Conservation (phyloP, 2,329 filamentous ascomycete species). For the Phyllachora maydis region DNA sequence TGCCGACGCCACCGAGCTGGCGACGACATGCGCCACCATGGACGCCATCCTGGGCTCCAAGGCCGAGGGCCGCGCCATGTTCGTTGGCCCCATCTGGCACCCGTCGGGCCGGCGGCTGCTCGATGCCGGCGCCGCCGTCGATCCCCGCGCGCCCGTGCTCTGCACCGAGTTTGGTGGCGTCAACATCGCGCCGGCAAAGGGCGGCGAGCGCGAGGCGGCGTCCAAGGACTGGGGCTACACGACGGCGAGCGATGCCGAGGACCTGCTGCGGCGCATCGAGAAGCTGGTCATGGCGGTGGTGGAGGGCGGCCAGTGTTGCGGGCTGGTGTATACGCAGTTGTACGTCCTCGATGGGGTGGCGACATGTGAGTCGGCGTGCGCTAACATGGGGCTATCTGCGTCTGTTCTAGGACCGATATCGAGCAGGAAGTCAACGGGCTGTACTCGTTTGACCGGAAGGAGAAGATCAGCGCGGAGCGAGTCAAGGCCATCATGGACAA, state of each 20-base stretch:
- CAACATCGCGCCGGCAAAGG: conserved; percentile 34
- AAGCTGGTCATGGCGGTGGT: conserved; percentile 36
- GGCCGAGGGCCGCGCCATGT: conserved; percentile 18
- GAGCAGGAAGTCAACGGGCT: conserved; percentile 50
- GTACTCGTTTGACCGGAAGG: conserved; percentile 38
- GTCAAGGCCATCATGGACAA: conserved; percentile 38
- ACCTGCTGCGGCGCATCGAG: conserved; percentile 36
- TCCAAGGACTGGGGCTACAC: conserved; percentile 47
- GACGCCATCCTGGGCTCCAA: conserved; percentile 31
- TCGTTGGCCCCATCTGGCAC: neutral
- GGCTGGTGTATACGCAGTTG: conserved; percentile 47
- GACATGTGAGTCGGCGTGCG: neutral
- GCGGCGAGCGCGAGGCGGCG: conserved; percentile 13
- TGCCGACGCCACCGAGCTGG: conserved; percentile 31
- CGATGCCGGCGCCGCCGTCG: conserved; percentile 17
- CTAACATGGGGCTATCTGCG: too few species aligned
- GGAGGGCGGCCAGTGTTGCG: conserved; percentile 32
- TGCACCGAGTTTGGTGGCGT: conserved; percentile 50
- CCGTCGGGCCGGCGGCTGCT: neutral
- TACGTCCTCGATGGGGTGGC: conserved; percentile 13
- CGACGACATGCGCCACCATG: conserved; percentile 29
- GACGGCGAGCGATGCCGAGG: conserved; percentile 36
- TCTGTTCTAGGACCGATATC: conserved; percentile 24
- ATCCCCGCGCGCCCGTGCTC: conserved; percentile 34
- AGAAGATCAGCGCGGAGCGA: conserved; percentile 34